Percentiles rank a stretch among this genome's conserved stretches.
These are phyloP conservation scores for Colletotrichum musicola DNA, from an alignment of 2,329 filamentous ascomycete genomes.

Conservation along the genomic window DNA sequence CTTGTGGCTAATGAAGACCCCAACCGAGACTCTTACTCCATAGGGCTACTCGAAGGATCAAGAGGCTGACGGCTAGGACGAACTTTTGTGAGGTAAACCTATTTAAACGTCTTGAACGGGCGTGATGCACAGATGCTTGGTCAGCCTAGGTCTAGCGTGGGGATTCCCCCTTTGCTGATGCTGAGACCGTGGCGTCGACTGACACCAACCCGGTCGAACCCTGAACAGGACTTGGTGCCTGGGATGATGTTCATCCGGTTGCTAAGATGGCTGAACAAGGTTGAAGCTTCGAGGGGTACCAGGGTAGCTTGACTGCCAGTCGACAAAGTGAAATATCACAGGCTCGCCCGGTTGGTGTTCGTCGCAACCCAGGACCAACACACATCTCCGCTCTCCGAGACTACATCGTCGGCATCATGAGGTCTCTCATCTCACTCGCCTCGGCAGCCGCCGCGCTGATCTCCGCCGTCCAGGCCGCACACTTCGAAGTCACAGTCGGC, in stretches of 20 bases:
- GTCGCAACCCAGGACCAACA: neutral
- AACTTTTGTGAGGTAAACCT: neutral
- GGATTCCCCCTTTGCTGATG: neutral
- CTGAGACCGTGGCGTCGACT: neutral
- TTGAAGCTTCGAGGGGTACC: neutral
- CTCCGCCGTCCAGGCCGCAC: constrained; percentile 45
- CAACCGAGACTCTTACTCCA: too few relatives aligned
- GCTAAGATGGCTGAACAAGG: neutral
- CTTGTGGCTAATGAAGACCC: too few relatives aligned
- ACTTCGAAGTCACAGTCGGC: constrained; percentile 52
- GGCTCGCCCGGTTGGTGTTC: neutral
- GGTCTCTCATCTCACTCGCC: constrained; percentile 41
- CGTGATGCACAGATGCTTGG: neutral
- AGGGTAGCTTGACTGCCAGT: neutral
- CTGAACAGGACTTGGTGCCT: neutral
- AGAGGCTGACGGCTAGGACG: neutral
- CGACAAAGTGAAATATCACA: constrained; percentile 5
- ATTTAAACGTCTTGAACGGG: neutral
- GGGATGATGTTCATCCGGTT: neutral
- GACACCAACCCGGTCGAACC: neutral
- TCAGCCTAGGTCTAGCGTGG: neutral
- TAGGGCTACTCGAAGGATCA: neutral
- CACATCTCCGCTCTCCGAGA: neutral
- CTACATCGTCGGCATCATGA: constrained; percentile 45
- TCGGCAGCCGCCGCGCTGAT: constrained; percentile 43